phyloP scores from a whole-genome alignment of 768 basidiomycete genomes.

The Boletus subcaerulescens region DNA sequence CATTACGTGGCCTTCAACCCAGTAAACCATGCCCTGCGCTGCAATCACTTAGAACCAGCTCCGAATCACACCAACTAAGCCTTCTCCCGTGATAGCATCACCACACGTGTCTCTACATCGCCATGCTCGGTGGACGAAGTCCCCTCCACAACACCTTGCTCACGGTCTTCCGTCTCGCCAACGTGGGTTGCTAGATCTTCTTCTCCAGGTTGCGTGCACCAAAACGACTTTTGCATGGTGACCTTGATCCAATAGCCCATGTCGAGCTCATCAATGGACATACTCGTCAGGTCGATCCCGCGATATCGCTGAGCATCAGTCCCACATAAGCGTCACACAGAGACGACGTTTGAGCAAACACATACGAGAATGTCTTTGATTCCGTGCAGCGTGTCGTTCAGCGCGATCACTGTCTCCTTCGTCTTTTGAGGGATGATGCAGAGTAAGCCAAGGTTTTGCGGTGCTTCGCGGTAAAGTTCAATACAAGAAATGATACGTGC shows the following conservation, averaged over 20 bases:
- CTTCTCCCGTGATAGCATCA: background rate
- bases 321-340: no score
- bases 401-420: background rate
- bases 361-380: conserved; percentile 12
- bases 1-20: no score
- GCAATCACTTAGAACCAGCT: no score
- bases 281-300: background rate
- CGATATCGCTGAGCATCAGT: background rate
- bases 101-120: background rate
- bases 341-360: background rate
- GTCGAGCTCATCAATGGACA: conserved; percentile 10
- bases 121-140: no score
- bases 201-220: background rate
- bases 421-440: conserved; percentile 7
- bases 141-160: background rate
- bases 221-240: background rate
- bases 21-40: no score
- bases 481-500: conserved; percentile 9
- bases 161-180: background rate
- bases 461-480: background rate
- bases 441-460: conserved; percentile 14
- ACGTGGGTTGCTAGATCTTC: background rate
- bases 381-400: background rate
- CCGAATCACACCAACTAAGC: background rate
- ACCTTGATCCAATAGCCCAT: conserved; percentile 19